Evolutionary conservation across 805 yeast genomes (phyloP).

Genomic region (Ogataea paradorogensis): DNA sequence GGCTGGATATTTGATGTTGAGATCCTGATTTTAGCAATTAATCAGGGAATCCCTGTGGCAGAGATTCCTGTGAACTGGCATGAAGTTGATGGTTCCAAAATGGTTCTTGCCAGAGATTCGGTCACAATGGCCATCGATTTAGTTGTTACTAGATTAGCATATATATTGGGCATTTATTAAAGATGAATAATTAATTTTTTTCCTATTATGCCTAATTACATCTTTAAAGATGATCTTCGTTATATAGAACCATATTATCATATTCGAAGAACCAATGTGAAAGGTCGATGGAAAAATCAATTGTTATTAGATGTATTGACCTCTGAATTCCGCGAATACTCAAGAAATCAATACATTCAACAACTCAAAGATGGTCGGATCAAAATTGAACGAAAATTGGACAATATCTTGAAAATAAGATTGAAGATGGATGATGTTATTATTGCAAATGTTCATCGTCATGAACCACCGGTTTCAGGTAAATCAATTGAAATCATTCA

Average conservation of each 20-base stretch:
- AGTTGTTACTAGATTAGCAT: conserved; percentile 87
- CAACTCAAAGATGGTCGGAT: conserved; percentile 21
- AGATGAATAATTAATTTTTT: neutral
- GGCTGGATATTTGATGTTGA: conserved; percentile 99
- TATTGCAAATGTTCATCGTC: conserved; percentile 27
- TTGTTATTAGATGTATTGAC: conserved; percentile 38
- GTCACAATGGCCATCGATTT: conserved; percentile 92
- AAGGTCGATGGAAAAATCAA: conserved; percentile 44
- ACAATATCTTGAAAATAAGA: conserved; percentile 21
- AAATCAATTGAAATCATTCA: conserved; percentile 16
- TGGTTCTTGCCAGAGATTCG: conserved; percentile 87
- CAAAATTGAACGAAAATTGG: conserved; percentile 15
- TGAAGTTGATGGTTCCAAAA: conserved; percentile 93
- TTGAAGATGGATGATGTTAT: conserved; percentile 30
- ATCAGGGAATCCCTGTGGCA: conserved; percentile 60
- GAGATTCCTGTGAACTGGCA: conserved; percentile 96
- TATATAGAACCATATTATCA: conserved; percentile 41
- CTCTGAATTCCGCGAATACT: conserved; percentile 37
- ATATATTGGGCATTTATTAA: conserved; percentile 73
- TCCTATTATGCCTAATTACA: conserved; percentile 18
- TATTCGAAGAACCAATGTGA: conserved; percentile 36
- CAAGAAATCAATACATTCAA: conserved; percentile 22
- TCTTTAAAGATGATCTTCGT: conserved; percentile 35
- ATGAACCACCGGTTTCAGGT: conserved; percentile 28
- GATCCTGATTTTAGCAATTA: conserved; percentile 72